Evolutionary conservation across 2,329 filamentous ascomycete genomes (phyloP), one percentile per base, ranked within the genome.

Genomic region (Hortaea werneckii): DNA sequence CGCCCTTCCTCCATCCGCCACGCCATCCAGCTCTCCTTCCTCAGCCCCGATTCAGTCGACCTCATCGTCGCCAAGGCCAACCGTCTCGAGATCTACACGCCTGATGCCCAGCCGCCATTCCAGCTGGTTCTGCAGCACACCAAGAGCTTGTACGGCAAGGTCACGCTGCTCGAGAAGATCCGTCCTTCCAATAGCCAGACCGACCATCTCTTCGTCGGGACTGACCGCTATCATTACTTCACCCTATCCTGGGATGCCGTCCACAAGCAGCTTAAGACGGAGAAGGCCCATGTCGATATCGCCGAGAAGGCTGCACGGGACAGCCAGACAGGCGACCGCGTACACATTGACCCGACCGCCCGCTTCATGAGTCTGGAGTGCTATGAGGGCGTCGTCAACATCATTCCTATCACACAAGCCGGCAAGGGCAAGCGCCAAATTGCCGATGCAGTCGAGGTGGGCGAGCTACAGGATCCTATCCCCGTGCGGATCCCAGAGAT

Each of bases 161-260:
- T 96, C 55, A 83, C 85, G 6, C 86, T 95, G 73, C 76, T 95
- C 10, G 79, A 92, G 59, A 83, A 81, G 58, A 73, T 98, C 41
- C 80, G 80, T 27, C 87, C 89, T 5, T 79, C 80, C 41, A 79
- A 86, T 55, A 81, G 82, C 28, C 67, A 74, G 5, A 87, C 82
- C 41, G 88, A 96, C 56, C 79, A 95, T 50, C 78, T 98, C 50
- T 95, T 98, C 62, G 77, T 98, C 47, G 90, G 88, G 42, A 98
- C 92, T 40, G 85, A 95, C 61, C 80, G 85, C 45, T 85, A 86
- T 56, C 82, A 88, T 58, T 96, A 95, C 68, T 95, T 96, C 65
- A 94, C 87, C 1, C 66, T 95, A 13, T 80, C 76, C 11, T 98
- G 92, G 89, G 81, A 95, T 56, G 59, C 74, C 0, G 65, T 76